phyloP scores from a whole-genome alignment of 805 yeast species.

The Candida ortonii region DNA sequence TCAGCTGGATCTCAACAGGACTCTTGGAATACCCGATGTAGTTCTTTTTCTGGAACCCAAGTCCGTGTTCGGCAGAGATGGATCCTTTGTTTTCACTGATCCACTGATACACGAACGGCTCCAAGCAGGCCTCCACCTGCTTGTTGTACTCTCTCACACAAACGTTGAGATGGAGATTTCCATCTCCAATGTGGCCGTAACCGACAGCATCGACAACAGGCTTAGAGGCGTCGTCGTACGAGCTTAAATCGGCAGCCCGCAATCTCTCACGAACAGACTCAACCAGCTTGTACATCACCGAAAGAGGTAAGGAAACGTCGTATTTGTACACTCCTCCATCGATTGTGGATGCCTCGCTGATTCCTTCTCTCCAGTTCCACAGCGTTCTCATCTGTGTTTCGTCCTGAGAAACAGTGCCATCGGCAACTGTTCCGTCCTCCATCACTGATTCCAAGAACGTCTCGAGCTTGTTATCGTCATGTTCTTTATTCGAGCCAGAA shows the following conservation, averaged over 20 bases:
- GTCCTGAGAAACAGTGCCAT: conserved; percentile 95
- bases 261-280: conserved; percentile 70
- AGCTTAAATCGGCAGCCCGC: conserved; percentile 53
- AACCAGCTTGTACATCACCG: conserved; percentile 77
- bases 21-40: conserved; percentile 84
- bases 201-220: conserved; percentile 92
- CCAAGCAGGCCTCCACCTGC: conserved; percentile 74
- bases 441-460: conserved; percentile 76
- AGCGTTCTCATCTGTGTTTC: conserved; percentile 78
- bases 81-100: conserved; percentile 74
- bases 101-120: conserved; percentile 95
- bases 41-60: conserved; percentile 94
- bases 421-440: conserved; percentile 81
- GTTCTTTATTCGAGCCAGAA: conserved; percentile 91
- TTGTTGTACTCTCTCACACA: conserved; percentile 81
- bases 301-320: conserved; percentile 88
- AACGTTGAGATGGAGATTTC: conserved; percentile 91
- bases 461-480: conserved; percentile 88
- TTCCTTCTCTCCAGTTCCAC: conserved; percentile 95
- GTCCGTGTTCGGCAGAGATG: conserved; percentile 95
- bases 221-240: conserved; percentile 53
- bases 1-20: conserved; percentile 64
- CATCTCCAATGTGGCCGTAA: conserved; percentile 98
- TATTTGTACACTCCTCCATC: conserved; percentile 96
- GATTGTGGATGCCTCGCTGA: conserved; percentile 83